A percentile compares a stretch with the other conserved stretches of the same genome.
phyloP scores from a whole-genome alignment of 306 rosid species.

The Gleditsia sinensis region DNA sequence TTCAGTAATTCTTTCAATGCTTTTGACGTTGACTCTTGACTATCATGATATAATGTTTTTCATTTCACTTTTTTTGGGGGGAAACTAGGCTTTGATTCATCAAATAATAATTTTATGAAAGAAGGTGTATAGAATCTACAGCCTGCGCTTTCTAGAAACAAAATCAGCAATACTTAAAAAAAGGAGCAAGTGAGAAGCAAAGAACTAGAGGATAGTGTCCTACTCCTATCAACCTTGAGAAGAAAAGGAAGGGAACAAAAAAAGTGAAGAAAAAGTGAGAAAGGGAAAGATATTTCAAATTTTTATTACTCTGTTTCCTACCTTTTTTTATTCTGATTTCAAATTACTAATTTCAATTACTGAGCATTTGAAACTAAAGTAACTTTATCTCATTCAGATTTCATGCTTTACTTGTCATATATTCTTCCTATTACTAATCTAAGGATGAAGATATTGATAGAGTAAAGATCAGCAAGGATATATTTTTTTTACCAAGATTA shows the following conservation, averaged over 20 bases:
- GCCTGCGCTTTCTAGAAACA: neutral
- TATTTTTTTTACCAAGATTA: too few relatives aligned
- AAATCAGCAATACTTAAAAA: neutral
- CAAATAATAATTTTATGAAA: neutral
- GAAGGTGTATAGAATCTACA: neutral
- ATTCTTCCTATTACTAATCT: neutral
- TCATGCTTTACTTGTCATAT: neutral
- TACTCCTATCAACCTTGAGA: neutral
- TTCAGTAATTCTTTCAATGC: conserved; percentile 30
- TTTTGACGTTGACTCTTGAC: conserved; percentile 12
- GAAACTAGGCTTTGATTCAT: neutral
- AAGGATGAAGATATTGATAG: neutral
- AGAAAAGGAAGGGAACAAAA: neutral
- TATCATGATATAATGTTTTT: neutral
- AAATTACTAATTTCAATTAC: neutral
- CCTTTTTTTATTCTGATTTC: neutral
- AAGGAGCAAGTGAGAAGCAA: neutral
- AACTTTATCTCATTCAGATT: neutral
- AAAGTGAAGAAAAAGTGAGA: too few relatives aligned
- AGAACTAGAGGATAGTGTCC: neutral
- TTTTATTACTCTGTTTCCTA: neutral
- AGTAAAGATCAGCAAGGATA: neutral
- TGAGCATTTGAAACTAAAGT: neutral
- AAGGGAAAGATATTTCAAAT: too few relatives aligned
- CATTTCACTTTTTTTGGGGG: neutral